Evolutionary conservation across 2,329 filamentous ascomycete species (phyloP).

Genomic region (Eurotiales sp.): DNA sequence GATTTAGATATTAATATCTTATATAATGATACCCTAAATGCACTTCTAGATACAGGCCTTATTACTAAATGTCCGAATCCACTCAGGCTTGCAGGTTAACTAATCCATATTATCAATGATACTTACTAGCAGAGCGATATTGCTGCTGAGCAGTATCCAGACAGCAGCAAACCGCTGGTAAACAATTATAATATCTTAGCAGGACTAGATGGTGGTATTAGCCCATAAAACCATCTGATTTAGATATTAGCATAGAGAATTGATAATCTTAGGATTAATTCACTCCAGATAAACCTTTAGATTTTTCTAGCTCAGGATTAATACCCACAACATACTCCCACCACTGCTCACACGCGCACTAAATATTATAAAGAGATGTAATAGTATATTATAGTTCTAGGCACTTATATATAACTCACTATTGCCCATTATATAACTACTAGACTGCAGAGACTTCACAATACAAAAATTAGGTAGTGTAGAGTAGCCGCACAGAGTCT

Average conservation of each 20-base stretch:
- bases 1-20: no score
- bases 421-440: not conserved
- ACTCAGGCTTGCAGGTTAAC: not conserved
- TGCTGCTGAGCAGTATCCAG: not conserved
- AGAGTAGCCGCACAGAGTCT: not conserved
- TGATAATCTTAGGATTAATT: not conserved
- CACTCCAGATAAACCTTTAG: constrained; percentile 6
- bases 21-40: no score
- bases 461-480: not conserved
- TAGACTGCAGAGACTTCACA: not conserved
- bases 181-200: not conserved
- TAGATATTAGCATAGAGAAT: not conserved
- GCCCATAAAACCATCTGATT: not conserved
- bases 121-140: not conserved
- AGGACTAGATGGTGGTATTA: not conserved
- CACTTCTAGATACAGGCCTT: no score
- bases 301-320: not conserved
- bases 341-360: not conserved
- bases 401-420: no score
- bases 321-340: not conserved
- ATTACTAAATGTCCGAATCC: not conserved
- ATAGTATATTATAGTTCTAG: not conserved
- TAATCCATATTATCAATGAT: not conserved
- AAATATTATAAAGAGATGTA: not conserved
- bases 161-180: not conserved